phyloP scores from a whole-genome alignment of 441 rosid genomes.

The Mallotus repandus region DNA sequence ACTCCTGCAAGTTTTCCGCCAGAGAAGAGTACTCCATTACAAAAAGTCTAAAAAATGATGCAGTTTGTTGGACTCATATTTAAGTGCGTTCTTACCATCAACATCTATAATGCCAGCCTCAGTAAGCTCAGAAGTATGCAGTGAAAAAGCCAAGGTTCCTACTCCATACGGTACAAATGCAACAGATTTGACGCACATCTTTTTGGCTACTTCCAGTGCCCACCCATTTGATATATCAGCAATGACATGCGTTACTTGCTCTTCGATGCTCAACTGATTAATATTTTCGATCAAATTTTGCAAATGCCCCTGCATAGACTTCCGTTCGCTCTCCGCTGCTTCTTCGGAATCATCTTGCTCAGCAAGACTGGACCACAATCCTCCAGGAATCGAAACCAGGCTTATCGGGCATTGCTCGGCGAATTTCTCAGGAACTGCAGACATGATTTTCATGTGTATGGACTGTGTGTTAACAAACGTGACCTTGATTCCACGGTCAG shows the following conservation, averaged over 20 bases:
- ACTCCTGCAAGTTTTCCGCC: slow-evolving; percentile 13
- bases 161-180: slow-evolving; percentile 21
- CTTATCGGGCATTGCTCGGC: background rate
- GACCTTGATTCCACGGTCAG: slow-evolving; percentile 7
- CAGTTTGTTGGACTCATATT: no score
- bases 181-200: slow-evolving; percentile 23
- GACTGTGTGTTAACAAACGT: slow-evolving; percentile 11
- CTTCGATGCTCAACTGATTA: background rate
- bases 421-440: background rate
- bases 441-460: slow-evolving; percentile 1
- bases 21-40: no score
- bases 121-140: slow-evolving; percentile 24
- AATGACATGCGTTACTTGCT: slow-evolving; percentile 7
- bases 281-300: slow-evolving; percentile 14
- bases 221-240: slow-evolving; percentile 29
- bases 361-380: background rate
- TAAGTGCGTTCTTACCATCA: slow-evolving; percentile 25
- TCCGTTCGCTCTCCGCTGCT: background rate
- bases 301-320: background rate
- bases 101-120: slow-evolving; percentile 28
- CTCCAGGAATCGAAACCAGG: slow-evolving; percentile 2
- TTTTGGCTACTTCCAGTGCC: slow-evolving; percentile 33
- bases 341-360: background rate
- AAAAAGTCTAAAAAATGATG: no score
- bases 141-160: slow-evolving; percentile 15